Base-by-base conservation (phyloP, 768 basidiomycete species). In the Podaxis carcinomalis region DNA sequence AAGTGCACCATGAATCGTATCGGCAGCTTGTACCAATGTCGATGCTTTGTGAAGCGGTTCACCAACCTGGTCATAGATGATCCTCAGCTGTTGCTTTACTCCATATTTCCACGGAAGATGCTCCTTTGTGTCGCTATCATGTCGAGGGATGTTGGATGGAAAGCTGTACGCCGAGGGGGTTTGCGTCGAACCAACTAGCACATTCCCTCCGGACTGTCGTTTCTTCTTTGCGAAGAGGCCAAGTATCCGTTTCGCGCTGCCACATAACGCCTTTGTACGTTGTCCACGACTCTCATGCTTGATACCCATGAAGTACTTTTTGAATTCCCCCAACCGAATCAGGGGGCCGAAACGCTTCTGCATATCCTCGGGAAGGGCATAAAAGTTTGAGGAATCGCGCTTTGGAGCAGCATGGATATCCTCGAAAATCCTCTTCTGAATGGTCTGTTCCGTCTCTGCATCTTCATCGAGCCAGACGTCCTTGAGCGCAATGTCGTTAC, bases 381-480 rank as follows among this genome's bases (percentile, higher is more conserved):
- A 32, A 32, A 32, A 32, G 28, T 32, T 32, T 6, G 28, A 32
- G 0, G 6, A 1, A 7, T 32, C 0, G 28, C 7, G 7, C 28
- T 32, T 7, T 1, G 1, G 28, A 32, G 28, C 42, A n/a, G 6
- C 16, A 3, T 4, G 13, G 42, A 44, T 16, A 23, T 52, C 54
- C 10, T 59, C 10, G 44, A 63, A 63, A 27, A 69, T 56, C 21
- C n/a, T 37, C 1, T 51, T 13, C 47, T 67, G 66, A 28, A 67
- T 64, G 16, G 66, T 35, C 16, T 28, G 19, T 28, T 67, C 65
- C 1, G 62, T 64, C 7, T 28, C 11, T 4, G 64, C 52, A 5
- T 19, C 11, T 1, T 28, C 47, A 21, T 66, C 62, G 1, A 69
- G 52, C 66, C 67, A 69, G 6, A 66, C 63, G 42, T 69, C 65